Base-by-base conservation (phyloP, 306 rosid species). In the Morella rubra region DNA sequence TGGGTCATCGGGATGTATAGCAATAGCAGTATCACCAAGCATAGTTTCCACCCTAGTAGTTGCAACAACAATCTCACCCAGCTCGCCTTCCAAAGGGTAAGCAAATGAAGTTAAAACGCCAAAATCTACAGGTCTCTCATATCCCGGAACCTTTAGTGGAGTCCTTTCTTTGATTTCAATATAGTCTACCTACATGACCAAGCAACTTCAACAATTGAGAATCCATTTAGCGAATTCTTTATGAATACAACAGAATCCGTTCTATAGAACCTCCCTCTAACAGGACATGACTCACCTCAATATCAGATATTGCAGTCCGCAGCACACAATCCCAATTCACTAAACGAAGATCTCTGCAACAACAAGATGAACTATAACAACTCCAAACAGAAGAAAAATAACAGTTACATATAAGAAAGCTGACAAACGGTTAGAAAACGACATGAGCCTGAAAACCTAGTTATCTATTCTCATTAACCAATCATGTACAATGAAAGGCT, bases 1-100 rank as follows among this genome's bases (percentile, higher is more conserved):
- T 20, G 75, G 78, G 78, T 95, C 98, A 52, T 80, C 77, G 51
- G 99, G 96, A 81, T 92, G 98, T 72, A 95, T 68, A 44, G 99
- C 97, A 77, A 95, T 89, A 49, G 99, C 97, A 77, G 97, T 88
- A 84, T 95, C 99, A 16, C 99, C 99, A 41, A 95, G 97, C 97
- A 95, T 95, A 9, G 98, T 92, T 83, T 95, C 99, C 75, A 95
- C 89, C 78, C 99, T 84, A 73, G 97, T 95, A 49, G 99, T 92
- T 73, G 98, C 98, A 67, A 92, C 97, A 77, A 95, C 89, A 83
- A 95, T 87, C 82, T 95, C 98, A 76, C 99, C 99, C 10, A 88
- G 80, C 65, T 73, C 86, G 44, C 84, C 93, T 83, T 95, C 97
- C 84, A 95, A 58, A 76, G 92, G 91, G 81, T 95, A 95, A 15